phyloP scores from a whole-genome alignment of 2,329 filamentous ascomycete genomes.

The Alternaria novae-zelandiae region DNA sequence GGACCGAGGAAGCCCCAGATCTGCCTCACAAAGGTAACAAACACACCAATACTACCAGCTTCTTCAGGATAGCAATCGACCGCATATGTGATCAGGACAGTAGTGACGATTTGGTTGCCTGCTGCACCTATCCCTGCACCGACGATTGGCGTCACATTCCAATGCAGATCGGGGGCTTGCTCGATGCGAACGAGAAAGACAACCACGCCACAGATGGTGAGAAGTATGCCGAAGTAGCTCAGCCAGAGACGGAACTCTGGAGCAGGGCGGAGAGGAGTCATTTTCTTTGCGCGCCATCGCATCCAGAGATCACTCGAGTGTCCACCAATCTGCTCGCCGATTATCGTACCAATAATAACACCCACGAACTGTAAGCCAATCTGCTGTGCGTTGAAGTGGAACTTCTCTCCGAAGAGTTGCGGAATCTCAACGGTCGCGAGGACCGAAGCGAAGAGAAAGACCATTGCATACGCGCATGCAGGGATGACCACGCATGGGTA shows the following conservation, averaged over 20 bases:
- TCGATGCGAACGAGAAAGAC: constrained; percentile 62
- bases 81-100: constrained; percentile 65
- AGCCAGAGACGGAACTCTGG: constrained; percentile 66
- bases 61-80: constrained; percentile 64
- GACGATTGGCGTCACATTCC: constrained; percentile 64
- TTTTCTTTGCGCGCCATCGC: constrained; percentile 48
- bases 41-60: constrained; percentile 63
- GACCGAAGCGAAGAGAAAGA: constrained; percentile 63
- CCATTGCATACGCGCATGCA: constrained; percentile 61
- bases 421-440: constrained; percentile 66
- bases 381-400: constrained; percentile 63
- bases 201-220: constrained; percentile 60
- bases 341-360: constrained; percentile 62
- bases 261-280: constrained; percentile 50
- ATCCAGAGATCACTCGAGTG: constrained; percentile 62
- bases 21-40: constrained; percentile 63
- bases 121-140: constrained; percentile 59
- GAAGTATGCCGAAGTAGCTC: constrained; percentile 59
- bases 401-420: constrained; percentile 62
- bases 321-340: constrained; percentile 66
- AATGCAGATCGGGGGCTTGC: constrained; percentile 52
- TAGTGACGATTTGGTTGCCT: constrained; percentile 68
- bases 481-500: constrained; percentile 60
- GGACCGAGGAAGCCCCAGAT: constrained; percentile 53
- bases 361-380: constrained; percentile 65